A percentile compares a stretch with the other conserved stretches of the same genome.
These are phyloP conservation scores for Sporisorium exsertum DNA, from an alignment of 1,284 basidiomycete genomes.

Conservation along the genomic window DNA sequence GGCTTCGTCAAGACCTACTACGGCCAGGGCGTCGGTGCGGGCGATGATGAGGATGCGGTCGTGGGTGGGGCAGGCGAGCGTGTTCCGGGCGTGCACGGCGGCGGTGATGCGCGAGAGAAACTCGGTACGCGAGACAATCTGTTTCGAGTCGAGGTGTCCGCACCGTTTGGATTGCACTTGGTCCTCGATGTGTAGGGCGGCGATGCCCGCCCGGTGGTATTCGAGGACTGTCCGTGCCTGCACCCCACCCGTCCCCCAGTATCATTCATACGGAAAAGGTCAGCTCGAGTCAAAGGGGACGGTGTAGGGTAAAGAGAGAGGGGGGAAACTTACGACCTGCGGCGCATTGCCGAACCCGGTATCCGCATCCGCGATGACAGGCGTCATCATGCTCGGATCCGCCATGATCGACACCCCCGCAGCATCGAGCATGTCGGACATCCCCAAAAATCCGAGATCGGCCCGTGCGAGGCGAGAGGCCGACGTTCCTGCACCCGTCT, in stretches of 20 bases:
- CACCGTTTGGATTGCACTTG: slow-evolving; percentile 84
- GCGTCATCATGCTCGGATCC: slow-evolving; percentile 20
- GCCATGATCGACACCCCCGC: slow-evolving; percentile 40
- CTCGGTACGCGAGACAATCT: slow-evolving; percentile 81
- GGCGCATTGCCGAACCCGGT: slow-evolving; percentile 84
- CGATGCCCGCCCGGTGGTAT: slow-evolving; percentile 79
- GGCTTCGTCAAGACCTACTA: slow-evolving; percentile 83
- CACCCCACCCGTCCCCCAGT: no score
- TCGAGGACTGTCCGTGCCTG: slow-evolving; percentile 76
- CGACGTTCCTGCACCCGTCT: slow-evolving; percentile 81
- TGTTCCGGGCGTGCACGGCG: slow-evolving; percentile 71
- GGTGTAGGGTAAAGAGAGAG: not conserved
- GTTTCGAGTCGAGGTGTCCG: slow-evolving; percentile 83
- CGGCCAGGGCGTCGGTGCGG: slow-evolving; percentile 83
- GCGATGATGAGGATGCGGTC: slow-evolving; percentile 82
- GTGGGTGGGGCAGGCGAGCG: slow-evolving; percentile 76
- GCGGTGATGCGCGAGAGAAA: slow-evolving; percentile 81
- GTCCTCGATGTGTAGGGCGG: slow-evolving; percentile 83
- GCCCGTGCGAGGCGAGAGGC: slow-evolving; percentile 81
- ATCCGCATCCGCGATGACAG: slow-evolving; percentile 82
- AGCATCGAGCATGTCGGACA: slow-evolving; percentile 74
- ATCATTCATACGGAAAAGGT: not conserved
- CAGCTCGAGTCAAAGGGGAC: no score
- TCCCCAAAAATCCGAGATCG: slow-evolving; percentile 82
- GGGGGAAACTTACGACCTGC: slow-evolving; percentile 74